phyloP scores from a whole-genome alignment of 441 rosid genomes.

The Viola pubescens region DNA sequence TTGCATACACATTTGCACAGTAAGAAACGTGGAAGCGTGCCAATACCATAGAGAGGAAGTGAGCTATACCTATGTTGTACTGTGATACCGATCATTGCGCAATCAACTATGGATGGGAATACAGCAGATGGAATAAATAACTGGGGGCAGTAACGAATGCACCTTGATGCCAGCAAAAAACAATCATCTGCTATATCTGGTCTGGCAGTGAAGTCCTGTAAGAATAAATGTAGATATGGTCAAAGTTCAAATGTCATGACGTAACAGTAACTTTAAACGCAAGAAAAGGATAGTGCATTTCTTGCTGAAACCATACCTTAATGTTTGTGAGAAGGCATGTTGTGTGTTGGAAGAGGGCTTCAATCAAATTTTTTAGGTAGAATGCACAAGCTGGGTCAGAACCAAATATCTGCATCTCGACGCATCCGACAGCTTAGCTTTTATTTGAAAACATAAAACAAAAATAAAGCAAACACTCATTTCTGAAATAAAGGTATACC shows the following conservation, averaged over 20 bases:
- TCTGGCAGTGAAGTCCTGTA: slow-evolving; percentile 85
- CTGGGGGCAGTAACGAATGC: slow-evolving; percentile 95
- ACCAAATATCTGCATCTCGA: slow-evolving; percentile 74
- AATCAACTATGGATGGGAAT: slow-evolving; percentile 72
- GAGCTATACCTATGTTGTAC: slow-evolving; percentile 84
- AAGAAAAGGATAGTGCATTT: slow-evolving; percentile 9
- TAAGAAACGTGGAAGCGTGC: background rate
- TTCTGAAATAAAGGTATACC: slow-evolving; percentile 30
- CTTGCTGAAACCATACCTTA: slow-evolving; percentile 37
- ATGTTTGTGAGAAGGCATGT: slow-evolving; percentile 76
- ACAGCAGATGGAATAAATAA: slow-evolving; percentile 71
- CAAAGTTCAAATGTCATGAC: slow-evolving; percentile 2
- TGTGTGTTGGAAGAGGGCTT: slow-evolving; percentile 83
- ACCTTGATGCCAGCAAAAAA: slow-evolving; percentile 89
- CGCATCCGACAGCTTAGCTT: background rate
- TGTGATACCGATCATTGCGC: slow-evolving; percentile 78
- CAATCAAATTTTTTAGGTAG: slow-evolving; percentile 83
- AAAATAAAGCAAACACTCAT: background rate
- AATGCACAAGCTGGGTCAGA: slow-evolving; percentile 85
- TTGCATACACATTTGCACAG: background rate
- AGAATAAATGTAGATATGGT: slow-evolving; percentile 21
- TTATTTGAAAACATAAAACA: background rate
- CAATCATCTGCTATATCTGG: slow-evolving; percentile 98
- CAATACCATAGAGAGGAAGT: background rate
- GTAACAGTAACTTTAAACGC: slow-evolving; percentile 1